Base-by-base conservation (phyloP, 305 asterid genomes). In the Nicotiana rustica region DNA sequence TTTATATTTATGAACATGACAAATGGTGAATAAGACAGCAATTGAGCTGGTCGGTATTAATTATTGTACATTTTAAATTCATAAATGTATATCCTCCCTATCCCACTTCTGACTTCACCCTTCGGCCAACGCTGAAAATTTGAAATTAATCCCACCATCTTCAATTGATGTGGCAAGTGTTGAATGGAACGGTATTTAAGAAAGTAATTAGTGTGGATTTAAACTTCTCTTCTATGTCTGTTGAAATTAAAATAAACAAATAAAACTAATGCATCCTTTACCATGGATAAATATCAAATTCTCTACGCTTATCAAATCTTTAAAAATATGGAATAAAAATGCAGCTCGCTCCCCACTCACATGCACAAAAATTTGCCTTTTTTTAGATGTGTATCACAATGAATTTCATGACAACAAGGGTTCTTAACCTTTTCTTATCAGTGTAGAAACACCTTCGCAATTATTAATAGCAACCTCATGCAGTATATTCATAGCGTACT, bases 21-120 rank as follows among this genome's bases (percentile, higher is more conserved):
- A 41, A 70, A 41, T 70, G 59, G 59, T 70, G 59, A 38, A 70
- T 70, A 70, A 70, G 59, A 70, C 78, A 19, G 59, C 78, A 70
- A 70, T 70, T 70, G 78, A 19, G 78, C 18, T 18, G 78, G 36
- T 70, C 35, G 7, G 44, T 70, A 12, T 41, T 18, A 41, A 14
- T 56, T 56, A 44, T 41, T 41, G 35, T 41, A 18, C 5, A 70
- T 70, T 70, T 70, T 18, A 5, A 18, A 18, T 70, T 44, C 12
- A 38, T 38, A 69, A 38, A 70, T 69, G 77, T 10, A 31, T n/a
- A 68, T 68, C 56, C 56, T 68, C 56, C 21, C 59, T 5, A n/a
- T 56, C 10, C 31, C 56, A 5, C 56, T 6, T 41, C 49, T 8
- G 49, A 9, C 5, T 0, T 15, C 19, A 15, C 75, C 12, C 25